These are phyloP conservation scores for Actinomortierella wolfii DNA, from an alignment of 371 early-diverging fungal genomes.

Conservation along the genomic window DNA sequence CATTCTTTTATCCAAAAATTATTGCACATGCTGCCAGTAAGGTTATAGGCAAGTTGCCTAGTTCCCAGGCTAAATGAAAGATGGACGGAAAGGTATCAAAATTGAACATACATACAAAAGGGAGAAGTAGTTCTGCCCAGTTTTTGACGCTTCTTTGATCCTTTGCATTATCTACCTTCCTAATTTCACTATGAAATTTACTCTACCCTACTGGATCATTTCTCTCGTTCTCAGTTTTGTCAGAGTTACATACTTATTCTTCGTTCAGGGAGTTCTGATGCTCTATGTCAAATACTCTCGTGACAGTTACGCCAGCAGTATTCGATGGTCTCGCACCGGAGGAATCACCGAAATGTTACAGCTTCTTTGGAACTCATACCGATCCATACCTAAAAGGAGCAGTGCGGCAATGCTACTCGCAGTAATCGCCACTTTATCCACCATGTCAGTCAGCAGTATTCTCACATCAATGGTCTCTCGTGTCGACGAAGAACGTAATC, in stretches of 20 bases:
- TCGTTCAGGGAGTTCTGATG: not conserved
- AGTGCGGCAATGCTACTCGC: not conserved
- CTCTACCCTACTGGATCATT: too few relatives aligned
- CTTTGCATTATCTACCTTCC: too few relatives aligned
- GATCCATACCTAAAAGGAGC: constrained; percentile 1
- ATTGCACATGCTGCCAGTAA: too few relatives aligned
- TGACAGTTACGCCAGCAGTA: constrained; percentile 9
- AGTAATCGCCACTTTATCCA: not conserved
- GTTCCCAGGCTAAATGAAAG: too few relatives aligned
- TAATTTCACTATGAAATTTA: too few relatives aligned
- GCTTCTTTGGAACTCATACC: constrained; percentile 5
- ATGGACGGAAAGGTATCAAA: too few relatives aligned
- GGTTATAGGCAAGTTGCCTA: too few relatives aligned
- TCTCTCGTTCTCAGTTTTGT: too few relatives aligned
- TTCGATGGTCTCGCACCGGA: constrained; percentile 13
- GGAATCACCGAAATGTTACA: constrained; percentile 3
- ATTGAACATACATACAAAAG: too few relatives aligned
- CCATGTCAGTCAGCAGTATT: not conserved
- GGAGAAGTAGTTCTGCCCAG: too few relatives aligned
- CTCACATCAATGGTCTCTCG: constrained; percentile 6
- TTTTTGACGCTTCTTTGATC: too few relatives aligned
- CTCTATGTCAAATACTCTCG: constrained; percentile 1
- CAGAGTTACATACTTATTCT: not conserved
- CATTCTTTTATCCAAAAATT: too few relatives aligned
- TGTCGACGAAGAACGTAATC: not conserved